A percentile compares a stretch with the other conserved stretches of the same genome.
Evolutionary conservation across 1,139 yeast species (phyloP).

Genomic region (Trichomonascaceae sp.): DNA sequence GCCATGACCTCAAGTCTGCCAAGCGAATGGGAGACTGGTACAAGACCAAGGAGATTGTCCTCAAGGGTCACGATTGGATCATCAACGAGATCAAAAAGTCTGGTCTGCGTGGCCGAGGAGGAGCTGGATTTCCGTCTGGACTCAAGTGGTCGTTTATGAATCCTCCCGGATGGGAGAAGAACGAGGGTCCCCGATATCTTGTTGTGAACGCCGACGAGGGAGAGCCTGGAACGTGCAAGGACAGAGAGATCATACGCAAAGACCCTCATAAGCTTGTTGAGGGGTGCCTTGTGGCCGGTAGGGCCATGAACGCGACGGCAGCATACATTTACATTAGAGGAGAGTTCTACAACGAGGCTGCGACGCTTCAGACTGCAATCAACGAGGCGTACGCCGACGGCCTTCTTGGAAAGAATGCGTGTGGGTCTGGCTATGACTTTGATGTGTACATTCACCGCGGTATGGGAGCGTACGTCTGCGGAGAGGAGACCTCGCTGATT

Average conservation of each 20-base stretch:
- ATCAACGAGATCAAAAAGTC: constrained; percentile 75
- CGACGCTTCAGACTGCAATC: constrained; percentile 58
- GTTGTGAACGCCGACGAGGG: constrained; percentile 91
- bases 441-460: constrained; percentile 79
- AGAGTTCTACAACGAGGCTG: constrained; percentile 73
- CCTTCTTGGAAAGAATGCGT: constrained; percentile 65
- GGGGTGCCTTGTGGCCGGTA: constrained; percentile 76
- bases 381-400: constrained; percentile 79
- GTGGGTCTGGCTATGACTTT: constrained; percentile 75
- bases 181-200: constrained; percentile 70
- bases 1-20: constrained; percentile 61
- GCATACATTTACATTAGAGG: constrained; percentile 85
- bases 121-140: constrained; percentile 88
- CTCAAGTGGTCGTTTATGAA: constrained; percentile 88
- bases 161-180: constrained; percentile 91
- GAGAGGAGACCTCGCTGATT: constrained; percentile 81
- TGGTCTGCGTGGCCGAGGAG: constrained; percentile 84
- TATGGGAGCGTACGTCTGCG: constrained; percentile 86
- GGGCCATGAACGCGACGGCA: constrained; percentile 89
- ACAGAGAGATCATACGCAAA: constrained; percentile 76
- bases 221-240: constrained; percentile 89
- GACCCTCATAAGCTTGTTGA: constrained; percentile 85
- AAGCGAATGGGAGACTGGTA: constrained; percentile 81
- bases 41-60: constrained; percentile 71
- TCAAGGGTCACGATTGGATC: constrained; percentile 80